Evolutionary conservation across 2,329 filamentous ascomycete species (phyloP).

Genomic region (Trichoderma atroviride): DNA sequence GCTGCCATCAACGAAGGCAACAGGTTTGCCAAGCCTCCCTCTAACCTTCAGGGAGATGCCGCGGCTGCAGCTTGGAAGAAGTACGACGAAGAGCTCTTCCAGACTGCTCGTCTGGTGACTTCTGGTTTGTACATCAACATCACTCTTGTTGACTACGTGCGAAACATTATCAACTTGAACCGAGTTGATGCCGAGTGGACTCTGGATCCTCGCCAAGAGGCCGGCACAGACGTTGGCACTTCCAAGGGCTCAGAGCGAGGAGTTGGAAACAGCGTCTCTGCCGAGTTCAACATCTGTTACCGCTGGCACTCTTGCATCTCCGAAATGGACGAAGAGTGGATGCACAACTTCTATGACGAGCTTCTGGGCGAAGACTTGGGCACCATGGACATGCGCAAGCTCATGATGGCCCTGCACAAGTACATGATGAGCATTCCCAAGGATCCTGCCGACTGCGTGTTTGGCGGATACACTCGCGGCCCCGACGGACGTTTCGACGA

Average conservation of each 20-base stretch:
- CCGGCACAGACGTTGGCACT: conserved; percentile 58
- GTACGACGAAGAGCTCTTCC: conserved; percentile 77
- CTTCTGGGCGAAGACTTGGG: conserved; percentile 60
- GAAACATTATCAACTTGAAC: conserved; percentile 69
- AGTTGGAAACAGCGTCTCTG: conserved; percentile 80
- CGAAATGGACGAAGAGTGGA: conserved; percentile 75
- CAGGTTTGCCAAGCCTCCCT: conserved; percentile 69
- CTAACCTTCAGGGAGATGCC: conserved; percentile 53
- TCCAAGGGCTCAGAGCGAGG: conserved; percentile 66
- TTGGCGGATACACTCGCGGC: conserved; percentile 66
- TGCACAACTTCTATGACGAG: conserved; percentile 66
- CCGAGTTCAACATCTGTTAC: conserved; percentile 88
- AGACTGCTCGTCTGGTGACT: conserved; percentile 75
- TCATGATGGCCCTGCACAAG: conserved; percentile 64
- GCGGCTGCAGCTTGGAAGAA: conserved; percentile 61
- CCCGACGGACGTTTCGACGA: conserved; percentile 72
- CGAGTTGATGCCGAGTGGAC: conserved; percentile 73
- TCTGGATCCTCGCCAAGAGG: conserved; percentile 73
- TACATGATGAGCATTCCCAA: conserved; percentile 63
- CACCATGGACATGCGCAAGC: conserved; percentile 60
- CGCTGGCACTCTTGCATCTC: conserved; percentile 82
- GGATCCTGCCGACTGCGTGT: conserved; percentile 70
- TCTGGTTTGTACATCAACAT: conserved; percentile 79
- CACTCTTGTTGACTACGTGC: conserved; percentile 75
- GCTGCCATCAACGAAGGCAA: conserved; percentile 84